Evolutionary conservation across 108 stramenopile species (phyloP).

Genomic region (Nitzschia sp.): DNA sequence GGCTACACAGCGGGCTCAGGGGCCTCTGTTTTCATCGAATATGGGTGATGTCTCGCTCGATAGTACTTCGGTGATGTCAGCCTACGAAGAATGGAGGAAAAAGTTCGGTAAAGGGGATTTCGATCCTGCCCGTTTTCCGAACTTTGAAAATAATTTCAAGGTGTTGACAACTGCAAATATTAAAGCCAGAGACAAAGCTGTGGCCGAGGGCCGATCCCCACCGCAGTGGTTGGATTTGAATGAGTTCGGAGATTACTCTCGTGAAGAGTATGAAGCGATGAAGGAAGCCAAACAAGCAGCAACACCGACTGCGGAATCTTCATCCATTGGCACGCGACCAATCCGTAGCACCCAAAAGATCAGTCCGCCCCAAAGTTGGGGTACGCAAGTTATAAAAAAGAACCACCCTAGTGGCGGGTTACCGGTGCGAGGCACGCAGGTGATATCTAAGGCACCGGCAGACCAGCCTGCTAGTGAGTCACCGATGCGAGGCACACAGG

Average conservation of each 20-base stretch:
- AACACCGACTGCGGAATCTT: background rate
- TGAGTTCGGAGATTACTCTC: conserved; percentile 80
- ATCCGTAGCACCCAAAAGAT: conserved; percentile 11
- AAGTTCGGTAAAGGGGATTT: conserved; percentile 60
- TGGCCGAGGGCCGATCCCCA: conserved; percentile 46
- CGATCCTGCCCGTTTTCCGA: conserved; percentile 47
- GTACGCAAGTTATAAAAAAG: conserved; percentile 3
- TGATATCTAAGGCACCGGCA: background rate
- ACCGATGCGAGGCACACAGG: background rate
- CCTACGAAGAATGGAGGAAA: conserved; percentile 80
- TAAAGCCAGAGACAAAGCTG: conserved; percentile 58
- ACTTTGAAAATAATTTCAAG: conserved; percentile 76
- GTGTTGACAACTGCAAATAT: conserved; percentile 77
- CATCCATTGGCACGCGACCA: background rate
- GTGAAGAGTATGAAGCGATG: conserved; percentile 65
- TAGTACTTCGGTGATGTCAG: conserved; percentile 71
- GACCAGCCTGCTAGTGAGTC: too few relatives aligned
- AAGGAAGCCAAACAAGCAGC: background rate
- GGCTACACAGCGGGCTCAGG: background rate
- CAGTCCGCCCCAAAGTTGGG: background rate
- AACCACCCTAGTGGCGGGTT: background rate
- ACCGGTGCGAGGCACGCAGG: conserved; percentile 9
- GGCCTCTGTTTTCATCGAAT: background rate
- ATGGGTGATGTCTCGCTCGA: background rate
- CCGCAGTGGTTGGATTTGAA: conserved; percentile 69